These are phyloP conservation scores for Vanrija sp. DNA, from an alignment of 1,284 basidiomycete species.

Conservation along the genomic window DNA sequence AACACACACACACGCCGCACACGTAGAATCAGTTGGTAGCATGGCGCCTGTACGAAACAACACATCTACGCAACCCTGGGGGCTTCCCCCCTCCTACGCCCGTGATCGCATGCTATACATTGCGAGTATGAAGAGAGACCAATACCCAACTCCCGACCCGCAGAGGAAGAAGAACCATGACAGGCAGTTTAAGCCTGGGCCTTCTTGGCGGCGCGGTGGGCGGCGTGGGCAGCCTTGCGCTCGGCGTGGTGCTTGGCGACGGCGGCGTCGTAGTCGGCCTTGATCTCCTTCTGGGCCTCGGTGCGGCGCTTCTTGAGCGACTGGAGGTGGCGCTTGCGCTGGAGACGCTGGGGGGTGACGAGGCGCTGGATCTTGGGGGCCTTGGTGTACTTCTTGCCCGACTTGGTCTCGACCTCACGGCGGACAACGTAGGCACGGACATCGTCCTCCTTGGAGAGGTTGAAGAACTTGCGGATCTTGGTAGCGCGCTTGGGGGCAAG, in stretches of 20 bases:
- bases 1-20: too few relatives aligned
- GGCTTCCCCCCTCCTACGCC: too few relatives aligned
- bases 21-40: too few relatives aligned
- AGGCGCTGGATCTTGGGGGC: slow-evolving; percentile 72
- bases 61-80: too few relatives aligned
- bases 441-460: slow-evolving; percentile 96
- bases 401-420: slow-evolving; percentile 89
- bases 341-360: slow-evolving; percentile 90
- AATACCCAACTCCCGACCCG: too few relatives aligned
- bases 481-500: slow-evolving; percentile 78
- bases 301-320: slow-evolving; percentile 84
- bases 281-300: slow-evolving; percentile 90
- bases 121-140: too few relatives aligned
- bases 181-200: slow-evolving; percentile 15
- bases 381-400: slow-evolving; percentile 97
- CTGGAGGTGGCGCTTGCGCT: slow-evolving; percentile 90
- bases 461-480: slow-evolving; percentile 97
- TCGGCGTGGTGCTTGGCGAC: slow-evolving; percentile 87
- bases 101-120: too few relatives aligned
- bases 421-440: slow-evolving; percentile 91
- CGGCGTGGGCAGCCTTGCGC: slow-evolving; percentile 72
- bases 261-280: slow-evolving; percentile 84
- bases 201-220: slow-evolving; percentile 51
- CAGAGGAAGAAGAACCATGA: too few relatives aligned
- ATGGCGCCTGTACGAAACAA: too few relatives aligned